A percentile compares a stretch with the other conserved stretches of the same genome.
phyloP scores from a whole-genome alignment of 257 asterid species.

The Buddleja alternifolia region DNA sequence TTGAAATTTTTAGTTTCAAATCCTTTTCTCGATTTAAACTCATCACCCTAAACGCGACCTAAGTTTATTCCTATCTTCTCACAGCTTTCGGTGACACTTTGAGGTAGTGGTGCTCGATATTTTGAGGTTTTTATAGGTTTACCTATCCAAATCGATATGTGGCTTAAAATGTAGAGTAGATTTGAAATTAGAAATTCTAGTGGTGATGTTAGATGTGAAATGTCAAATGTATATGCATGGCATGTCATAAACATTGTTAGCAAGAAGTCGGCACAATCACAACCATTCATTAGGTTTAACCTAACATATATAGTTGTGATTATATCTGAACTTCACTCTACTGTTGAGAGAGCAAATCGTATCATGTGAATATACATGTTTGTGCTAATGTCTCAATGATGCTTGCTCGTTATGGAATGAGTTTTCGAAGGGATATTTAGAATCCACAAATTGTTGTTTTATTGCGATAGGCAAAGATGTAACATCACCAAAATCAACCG shows the following conservation, averaged over 20 bases:
- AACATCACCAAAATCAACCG: slow-evolving; percentile 38
- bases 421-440: slow-evolving; percentile 1
- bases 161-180: background rate
- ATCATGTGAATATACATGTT: no score
- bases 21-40: no score
- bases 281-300: background rate
- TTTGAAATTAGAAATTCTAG: slow-evolving; percentile 15
- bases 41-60: no score
- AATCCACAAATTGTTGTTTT: slow-evolving; percentile 16
- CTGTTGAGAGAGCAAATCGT: no score
- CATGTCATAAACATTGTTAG: background rate
- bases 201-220: background rate
- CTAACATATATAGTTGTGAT: no score
- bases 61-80: background rate
- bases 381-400: no score
- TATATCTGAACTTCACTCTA: background rate
- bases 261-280: no score
- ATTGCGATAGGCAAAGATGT: slow-evolving; percentile 37
- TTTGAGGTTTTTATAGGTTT: background rate
- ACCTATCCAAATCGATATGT: background rate
- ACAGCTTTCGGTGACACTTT: background rate
- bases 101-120: background rate
- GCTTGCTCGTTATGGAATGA: background rate
- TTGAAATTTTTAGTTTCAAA: no score
- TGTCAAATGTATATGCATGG: background rate